Conservation (phyloP, 2,329 filamentous ascomycete genomes). For the Penicillium psychrosexuale region DNA sequence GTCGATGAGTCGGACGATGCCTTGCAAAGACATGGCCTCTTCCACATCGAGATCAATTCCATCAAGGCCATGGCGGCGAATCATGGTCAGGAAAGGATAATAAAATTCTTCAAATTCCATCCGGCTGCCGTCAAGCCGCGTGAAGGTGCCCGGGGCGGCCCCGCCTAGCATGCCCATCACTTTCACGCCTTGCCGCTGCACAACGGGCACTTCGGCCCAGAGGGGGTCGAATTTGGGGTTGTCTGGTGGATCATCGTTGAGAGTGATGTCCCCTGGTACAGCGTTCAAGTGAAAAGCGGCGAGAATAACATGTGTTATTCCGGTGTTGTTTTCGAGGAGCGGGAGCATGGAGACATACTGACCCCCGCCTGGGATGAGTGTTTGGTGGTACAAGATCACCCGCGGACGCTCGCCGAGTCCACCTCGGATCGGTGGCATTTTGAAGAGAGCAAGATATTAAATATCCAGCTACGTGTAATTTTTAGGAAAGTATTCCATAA, state of each 20-base stretch:
- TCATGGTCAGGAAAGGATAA: conserved; percentile 61
- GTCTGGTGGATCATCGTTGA: conserved; percentile 76
- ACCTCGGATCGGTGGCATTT: conserved; percentile 41
- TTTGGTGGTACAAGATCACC: conserved; percentile 60
- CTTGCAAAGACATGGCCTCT: conserved; percentile 66
- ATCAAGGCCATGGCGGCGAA: conserved; percentile 61
- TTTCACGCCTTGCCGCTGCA: conserved; percentile 72
- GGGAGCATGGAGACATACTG: conserved; percentile 62
- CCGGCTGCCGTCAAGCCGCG: conserved; percentile 56
- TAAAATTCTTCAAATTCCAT: conserved; percentile 72
- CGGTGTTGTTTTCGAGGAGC: conserved; percentile 57
- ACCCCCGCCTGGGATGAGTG: conserved; percentile 54
- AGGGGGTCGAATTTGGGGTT: conserved; percentile 65
- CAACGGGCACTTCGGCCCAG: conserved; percentile 71
- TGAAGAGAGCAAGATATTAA: neutral
- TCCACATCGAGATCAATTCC: conserved; percentile 79
- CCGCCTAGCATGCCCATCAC: conserved; percentile 86
- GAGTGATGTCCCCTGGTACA: conserved; percentile 62
- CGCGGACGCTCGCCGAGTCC: conserved; percentile 30
- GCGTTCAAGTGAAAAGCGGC: conserved; percentile 81
- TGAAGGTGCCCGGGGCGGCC: conserved; percentile 72
- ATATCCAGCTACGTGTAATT: neutral
- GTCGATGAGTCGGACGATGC: conserved; percentile 65
- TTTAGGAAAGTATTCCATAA: neutral
- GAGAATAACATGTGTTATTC: conserved; percentile 77